phyloP scores from a whole-genome alignment of 202 grass and related monocot genomes.

The Schoenoplectus tabernaemontani region DNA sequence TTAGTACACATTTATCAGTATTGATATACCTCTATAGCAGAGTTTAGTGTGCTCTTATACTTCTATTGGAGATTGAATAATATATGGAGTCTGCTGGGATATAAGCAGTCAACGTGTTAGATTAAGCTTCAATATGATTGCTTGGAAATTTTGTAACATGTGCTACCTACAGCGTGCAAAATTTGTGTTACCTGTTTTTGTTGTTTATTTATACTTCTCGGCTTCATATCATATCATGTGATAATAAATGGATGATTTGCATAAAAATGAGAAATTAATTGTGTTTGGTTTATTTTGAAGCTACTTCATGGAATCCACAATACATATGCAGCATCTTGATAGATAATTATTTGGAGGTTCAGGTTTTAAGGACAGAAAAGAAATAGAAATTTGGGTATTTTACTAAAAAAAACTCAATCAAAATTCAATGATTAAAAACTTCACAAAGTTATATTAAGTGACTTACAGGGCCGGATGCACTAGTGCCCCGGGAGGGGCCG shows the following conservation, averaged over 20 bases:
- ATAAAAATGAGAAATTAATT: not conserved
- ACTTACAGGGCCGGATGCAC: no score
- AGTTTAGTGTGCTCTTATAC: not conserved
- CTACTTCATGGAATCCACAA: not conserved
- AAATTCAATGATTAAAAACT: no score
- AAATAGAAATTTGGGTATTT: no score
- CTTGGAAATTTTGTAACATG: constrained; percentile 7
- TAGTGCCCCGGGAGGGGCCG: no score
- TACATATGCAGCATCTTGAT: not conserved
- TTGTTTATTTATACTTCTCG: not conserved
- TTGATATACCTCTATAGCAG: not conserved
- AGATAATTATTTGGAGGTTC: no score
- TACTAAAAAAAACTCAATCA: no score
- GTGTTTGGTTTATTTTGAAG: not conserved
- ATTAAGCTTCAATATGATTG: not conserved
- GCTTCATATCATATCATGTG: not conserved
- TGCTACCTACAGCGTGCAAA: not conserved
- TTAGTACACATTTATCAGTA: not conserved
- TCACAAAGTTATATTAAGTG: no score
- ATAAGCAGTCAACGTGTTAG: not conserved
- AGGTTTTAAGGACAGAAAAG: no score
- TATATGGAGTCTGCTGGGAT: not conserved
- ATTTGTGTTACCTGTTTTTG: not conserved
- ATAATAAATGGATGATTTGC: not conserved
- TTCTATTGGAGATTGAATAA: not conserved